Percentiles rank a stretch among this genome's conserved stretches.
Evolutionary conservation across 2,329 filamentous ascomycete genomes (phyloP).

Genomic region (Epichloe typhina): DNA sequence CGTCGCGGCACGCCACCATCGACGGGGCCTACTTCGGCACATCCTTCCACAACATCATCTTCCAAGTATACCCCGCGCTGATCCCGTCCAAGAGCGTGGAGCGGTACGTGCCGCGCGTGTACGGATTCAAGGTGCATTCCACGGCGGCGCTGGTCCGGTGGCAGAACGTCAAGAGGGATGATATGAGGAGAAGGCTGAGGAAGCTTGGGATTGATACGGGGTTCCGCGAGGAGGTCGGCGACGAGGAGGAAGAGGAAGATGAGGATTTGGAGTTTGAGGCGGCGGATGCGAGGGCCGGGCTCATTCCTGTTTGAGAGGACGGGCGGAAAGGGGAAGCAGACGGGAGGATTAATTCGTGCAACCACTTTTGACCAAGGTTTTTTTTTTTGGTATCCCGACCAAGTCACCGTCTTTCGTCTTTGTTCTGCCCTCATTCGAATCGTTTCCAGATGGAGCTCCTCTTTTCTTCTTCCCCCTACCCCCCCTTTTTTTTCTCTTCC

Average conservation of each 20-base stretch:
- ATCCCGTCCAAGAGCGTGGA: slow-evolving; percentile 75
- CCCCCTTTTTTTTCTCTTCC: background rate
- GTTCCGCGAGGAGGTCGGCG: slow-evolving; percentile 58
- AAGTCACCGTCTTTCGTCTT: background rate
- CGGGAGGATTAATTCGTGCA: background rate
- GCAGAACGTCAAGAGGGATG: slow-evolving; percentile 71
- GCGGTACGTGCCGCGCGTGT: slow-evolving; percentile 80
- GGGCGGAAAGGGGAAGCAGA: background rate
- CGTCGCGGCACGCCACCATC: slow-evolving; percentile 84
- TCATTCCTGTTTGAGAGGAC: slow-evolving; percentile 7
- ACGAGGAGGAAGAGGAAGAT: slow-evolving; percentile 49
- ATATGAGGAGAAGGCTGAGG: slow-evolving; percentile 65
- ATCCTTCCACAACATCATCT: slow-evolving; percentile 97
- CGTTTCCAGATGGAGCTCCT: background rate
- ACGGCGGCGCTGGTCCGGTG: slow-evolving; percentile 78
- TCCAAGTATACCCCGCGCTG: slow-evolving; percentile 91
- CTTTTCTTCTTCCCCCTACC: background rate
- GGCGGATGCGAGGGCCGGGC: slow-evolving; percentile 18
- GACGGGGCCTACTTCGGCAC: slow-evolving; percentile 98
- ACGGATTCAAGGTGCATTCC: slow-evolving; percentile 91
- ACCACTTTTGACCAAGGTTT: background rate
- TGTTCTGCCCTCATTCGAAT: background rate
- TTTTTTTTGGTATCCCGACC: too few species aligned
- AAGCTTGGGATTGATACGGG: slow-evolving; percentile 63
- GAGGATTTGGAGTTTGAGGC: slow-evolving; percentile 31